Base-by-base conservation (phyloP, 2,329 filamentous ascomycete genomes). In the Trichoderma harzianum region DNA sequence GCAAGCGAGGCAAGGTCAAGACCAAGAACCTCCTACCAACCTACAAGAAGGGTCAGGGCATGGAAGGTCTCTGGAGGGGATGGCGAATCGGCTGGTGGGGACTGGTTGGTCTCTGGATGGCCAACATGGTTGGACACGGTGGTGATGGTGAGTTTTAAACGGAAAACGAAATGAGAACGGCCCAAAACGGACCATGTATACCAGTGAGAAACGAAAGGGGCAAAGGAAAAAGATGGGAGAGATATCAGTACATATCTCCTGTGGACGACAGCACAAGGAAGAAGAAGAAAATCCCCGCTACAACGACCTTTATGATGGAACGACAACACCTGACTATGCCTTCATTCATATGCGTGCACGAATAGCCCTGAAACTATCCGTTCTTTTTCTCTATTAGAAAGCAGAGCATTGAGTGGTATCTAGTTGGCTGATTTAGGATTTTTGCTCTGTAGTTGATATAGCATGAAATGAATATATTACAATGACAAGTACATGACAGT, bases 81-180 rank as follows among this genome's bases (percentile, higher is more conserved):
- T 94, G 91, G 91, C 90, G 92, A 79, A 90, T 93, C 47, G 92
- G 90, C 72, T 93, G 92, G 84, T 93, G 92, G 91, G 92, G 92
- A 0, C 80, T 94, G 7, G 89, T 93, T 12, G 92, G 92, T 10
- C 85, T 94, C 11, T 94, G 92, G 92, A 89, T 89, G 8, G 91
- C 91, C 28, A 88, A 89, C 43, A 86, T 91, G 28, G 81, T 92
- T 60, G 88, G 89, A 11, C 86, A 84, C 55, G 88, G 87, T 28
- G 89, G 89, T 36, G 88, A 90, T 73, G 89, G 88, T 69, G 86
- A 89, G 78, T 90, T 90, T 72, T 90, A 79, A 80, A 72, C 32
- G 34, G 34, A 30, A 67, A 14, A 39, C 57, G 24, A 62, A 32
- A 36, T 28, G 7, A n/a, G 36, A 51, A 28, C 4, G 26, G 60